These are phyloP conservation scores for Taiozyma sp. DNA, from an alignment of 1,139 yeast genomes.

Conservation along the genomic window DNA sequence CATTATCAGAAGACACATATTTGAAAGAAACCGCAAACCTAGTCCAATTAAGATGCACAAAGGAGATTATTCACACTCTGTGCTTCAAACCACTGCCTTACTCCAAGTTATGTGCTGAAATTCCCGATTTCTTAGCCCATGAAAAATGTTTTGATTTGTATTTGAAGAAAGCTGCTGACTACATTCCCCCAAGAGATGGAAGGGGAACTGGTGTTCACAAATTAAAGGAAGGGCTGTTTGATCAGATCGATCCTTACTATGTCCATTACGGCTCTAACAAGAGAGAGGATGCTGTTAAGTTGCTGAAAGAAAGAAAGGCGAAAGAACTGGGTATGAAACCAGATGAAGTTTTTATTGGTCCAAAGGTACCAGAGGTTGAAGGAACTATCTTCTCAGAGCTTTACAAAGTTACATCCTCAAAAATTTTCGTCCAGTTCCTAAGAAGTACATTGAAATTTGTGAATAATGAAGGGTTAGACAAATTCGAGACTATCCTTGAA, in stretches of 20 bases:
- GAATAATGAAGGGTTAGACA: constrained; percentile 32
- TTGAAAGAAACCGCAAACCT: constrained; percentile 48
- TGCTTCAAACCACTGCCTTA: constrained; percentile 71
- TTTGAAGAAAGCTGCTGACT: constrained; percentile 54
- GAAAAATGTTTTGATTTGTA: constrained; percentile 73
- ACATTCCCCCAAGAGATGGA: constrained; percentile 55
- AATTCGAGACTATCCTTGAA: constrained; percentile 51
- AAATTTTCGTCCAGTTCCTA: constrained; percentile 46
- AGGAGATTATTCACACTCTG: constrained; percentile 73
- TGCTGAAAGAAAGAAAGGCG: constrained; percentile 25
- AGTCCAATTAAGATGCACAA: constrained; percentile 45
- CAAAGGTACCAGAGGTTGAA: constrained; percentile 31
- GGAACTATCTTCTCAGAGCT: constrained; percentile 34
- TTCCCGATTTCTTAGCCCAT: constrained; percentile 70
- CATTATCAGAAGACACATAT: constrained; percentile 64
- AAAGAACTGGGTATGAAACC: constrained; percentile 31
- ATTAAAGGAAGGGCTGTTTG: constrained; percentile 52
- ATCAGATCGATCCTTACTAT: constrained; percentile 72
- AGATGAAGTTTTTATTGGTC: constrained; percentile 45
- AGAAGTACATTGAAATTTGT: constrained; percentile 43
- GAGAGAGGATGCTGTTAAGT: constrained; percentile 65
- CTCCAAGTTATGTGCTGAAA: constrained; percentile 58
- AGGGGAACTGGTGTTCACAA: constrained; percentile 67
- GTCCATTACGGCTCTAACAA: constrained; percentile 72
- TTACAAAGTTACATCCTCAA: constrained; percentile 45